Evolutionary conservation across 768 basidiomycete species (phyloP), one percentile per base, ranked within the genome.

Genomic region (Amanita inopinata): DNA sequence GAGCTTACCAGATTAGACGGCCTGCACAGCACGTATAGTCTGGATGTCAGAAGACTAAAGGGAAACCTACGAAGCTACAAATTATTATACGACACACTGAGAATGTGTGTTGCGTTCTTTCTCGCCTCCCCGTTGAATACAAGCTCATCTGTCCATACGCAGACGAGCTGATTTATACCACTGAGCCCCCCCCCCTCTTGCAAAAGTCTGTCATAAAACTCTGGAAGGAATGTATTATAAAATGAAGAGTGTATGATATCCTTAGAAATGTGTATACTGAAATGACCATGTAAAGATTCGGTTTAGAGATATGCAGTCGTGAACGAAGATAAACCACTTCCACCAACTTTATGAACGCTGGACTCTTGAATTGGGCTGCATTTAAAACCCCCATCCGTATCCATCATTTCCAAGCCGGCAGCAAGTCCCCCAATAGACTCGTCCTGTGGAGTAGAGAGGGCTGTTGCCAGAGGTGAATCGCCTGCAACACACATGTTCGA

Each of bases 21-120:
- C 43, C 69, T 97, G 44, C 79, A 80, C 45, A 83, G 80, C 47
- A 85, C 89, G 23, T 91, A 86, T 56, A 82, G 81, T 59, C 68
- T 97, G 38, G 92, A 96, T 59, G 83, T 96, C 53, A 73, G 92
- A 49, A 69, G 93, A 42, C 58, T 94, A 57, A 89, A 86, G 61
- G 93, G 93, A 8, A 83, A 83, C 56, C 61, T 92, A 51, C 72
- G 80, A 59, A 84, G 83, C 55, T 96, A 88, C 63, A 83, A 87
- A 58, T 83, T 80, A 58, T 56, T 90, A 48, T 89, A 90, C 51
- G 83, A 88, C 56, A 73, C 73, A 2, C 53, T 65, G 27, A 53
- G 62, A 42, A 56, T 58, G 62, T 63, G 27, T 43, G 53, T 51
- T 30, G 11, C 6, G 5, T 44, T 30, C 24, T 2, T 7, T 14